Base-by-base conservation (phyloP, 2,329 filamentous ascomycete species). In the Plectosphaerella plurivora region DNA sequence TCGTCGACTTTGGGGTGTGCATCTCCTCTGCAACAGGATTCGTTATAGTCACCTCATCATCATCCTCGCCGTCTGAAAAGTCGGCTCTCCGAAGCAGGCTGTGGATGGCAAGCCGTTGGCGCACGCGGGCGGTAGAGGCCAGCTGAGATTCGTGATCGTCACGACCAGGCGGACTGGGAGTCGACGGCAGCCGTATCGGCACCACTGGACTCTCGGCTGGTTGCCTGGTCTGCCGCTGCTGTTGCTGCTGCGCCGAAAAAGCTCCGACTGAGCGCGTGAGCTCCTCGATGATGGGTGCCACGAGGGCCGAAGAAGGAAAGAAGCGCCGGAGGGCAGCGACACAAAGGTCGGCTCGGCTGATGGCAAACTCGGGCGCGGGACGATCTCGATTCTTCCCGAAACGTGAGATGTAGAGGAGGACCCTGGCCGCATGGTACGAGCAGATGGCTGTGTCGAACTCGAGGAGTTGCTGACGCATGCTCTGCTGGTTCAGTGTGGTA, bases 391-490 rank as follows among this genome's bases (percentile, higher is more conserved):
- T 48, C 4, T 35, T 53, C 2, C 54, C 52, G 18, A 59, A 59
- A 4, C 60, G 57, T 3, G 63, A 60, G 15, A 61, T 59, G 52
- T 61, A 64, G 11, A 64, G 57, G 1, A 73, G 61, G 2, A 74
- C 59, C 1, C 71, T 65, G 1, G 70, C 66, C 4, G 67, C 65
- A 36, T 75, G 71, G 25, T 74, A 75, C 1, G 68, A 71, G 37
- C 72, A 74, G 2, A 75, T 70, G 5, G 72, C 72, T 0, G 65
- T 66, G 44, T 74, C 72, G 33, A 70, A 67, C 49, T 75, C 71
- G 0, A 74, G 60, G 11, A 69, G 63, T 5, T 63, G 57, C 1
- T 54, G 51, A 11, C 49, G 55, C 1, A 59, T 56, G 46, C 59
- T 57, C 46, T 63, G 55, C 24, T 61, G 60, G 16, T 60, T 57